Percentiles rank a stretch among this genome's conserved stretches.
Conservation (phyloP, 2,329 filamentous ascomycete species). For the Pseudopyricularia cyperi region DNA sequence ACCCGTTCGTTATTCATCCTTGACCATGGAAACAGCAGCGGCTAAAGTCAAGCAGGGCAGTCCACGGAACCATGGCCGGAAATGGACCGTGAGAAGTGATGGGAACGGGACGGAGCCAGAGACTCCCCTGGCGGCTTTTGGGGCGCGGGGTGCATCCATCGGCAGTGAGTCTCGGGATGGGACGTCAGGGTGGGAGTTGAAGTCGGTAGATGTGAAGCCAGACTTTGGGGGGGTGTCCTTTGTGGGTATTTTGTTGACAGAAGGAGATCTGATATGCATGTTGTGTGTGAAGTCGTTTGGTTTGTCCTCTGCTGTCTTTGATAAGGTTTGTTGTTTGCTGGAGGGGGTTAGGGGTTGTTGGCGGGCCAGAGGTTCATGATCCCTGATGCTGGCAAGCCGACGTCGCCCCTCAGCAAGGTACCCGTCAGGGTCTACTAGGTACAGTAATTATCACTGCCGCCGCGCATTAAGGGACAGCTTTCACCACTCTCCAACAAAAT, state of each 20-base stretch:
- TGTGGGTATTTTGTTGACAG: neutral
- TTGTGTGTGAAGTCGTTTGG: too few species aligned
- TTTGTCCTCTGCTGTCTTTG: too few species aligned
- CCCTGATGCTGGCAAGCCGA: too few species aligned
- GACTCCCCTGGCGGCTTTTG: neutral
- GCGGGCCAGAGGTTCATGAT: too few species aligned
- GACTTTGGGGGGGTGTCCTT: neutral
- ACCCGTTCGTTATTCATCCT: neutral
- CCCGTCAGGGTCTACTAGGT: too few species aligned
- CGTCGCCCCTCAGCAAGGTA: too few species aligned
- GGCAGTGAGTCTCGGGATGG: slow-evolving; percentile 1
- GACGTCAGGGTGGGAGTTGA: neutral
- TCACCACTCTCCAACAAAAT: neutral
- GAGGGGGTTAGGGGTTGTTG: too few species aligned
- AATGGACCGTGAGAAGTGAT: neutral
- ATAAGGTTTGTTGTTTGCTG: too few species aligned
- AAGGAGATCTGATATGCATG: too few species aligned
- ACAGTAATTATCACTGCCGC: neutral
- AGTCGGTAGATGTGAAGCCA: neutral
- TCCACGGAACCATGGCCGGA: neutral
- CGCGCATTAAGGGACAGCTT: neutral
- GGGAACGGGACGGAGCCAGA: neutral
- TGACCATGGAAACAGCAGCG: neutral
- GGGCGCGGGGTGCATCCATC: neutral
- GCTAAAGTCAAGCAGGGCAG: neutral